phyloP scores from a whole-genome alignment of 495 filamentous ascomycete species.

The Neurospora pannonica region DNA sequence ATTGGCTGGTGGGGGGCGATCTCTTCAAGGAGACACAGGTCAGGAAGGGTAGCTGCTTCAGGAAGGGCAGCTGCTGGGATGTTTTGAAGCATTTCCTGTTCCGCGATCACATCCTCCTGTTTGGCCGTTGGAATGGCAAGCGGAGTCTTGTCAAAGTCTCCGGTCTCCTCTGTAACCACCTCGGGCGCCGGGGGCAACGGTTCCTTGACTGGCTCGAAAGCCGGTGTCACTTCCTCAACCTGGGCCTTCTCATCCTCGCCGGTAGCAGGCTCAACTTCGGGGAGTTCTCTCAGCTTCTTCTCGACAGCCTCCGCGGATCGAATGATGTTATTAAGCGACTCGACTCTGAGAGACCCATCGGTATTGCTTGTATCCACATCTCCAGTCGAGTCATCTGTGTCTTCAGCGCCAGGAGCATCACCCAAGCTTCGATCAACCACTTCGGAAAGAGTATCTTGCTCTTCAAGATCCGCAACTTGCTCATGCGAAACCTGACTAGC shows the following conservation, averaged over 20 bases:
- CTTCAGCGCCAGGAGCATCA: neutral
- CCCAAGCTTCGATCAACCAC: neutral
- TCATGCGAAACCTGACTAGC: neutral
- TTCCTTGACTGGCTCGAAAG: neutral
- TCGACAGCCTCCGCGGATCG: neutral
- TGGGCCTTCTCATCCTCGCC: neutral
- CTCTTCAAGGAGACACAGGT: neutral
- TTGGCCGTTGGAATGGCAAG: neutral
- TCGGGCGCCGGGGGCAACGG: neutral
- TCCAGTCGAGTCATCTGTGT: neutral
- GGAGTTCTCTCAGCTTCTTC: neutral
- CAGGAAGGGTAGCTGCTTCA: neutral
- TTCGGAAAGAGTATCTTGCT: neutral
- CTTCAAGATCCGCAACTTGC: neutral
- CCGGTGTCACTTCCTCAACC: neutral
- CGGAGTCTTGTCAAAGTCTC: neutral
- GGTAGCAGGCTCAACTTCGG: neutral
- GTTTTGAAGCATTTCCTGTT: neutral
- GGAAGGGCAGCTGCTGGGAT: neutral
- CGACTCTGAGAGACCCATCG: neutral
- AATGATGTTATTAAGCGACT: neutral
- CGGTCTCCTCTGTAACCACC: neutral
- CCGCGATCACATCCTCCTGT: neutral
- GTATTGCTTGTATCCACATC: neutral
- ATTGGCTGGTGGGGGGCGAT: neutral